These are phyloP conservation scores for Candida nonsorbophila DNA, from an alignment of 805 yeast genomes.

Conservation along the genomic window DNA sequence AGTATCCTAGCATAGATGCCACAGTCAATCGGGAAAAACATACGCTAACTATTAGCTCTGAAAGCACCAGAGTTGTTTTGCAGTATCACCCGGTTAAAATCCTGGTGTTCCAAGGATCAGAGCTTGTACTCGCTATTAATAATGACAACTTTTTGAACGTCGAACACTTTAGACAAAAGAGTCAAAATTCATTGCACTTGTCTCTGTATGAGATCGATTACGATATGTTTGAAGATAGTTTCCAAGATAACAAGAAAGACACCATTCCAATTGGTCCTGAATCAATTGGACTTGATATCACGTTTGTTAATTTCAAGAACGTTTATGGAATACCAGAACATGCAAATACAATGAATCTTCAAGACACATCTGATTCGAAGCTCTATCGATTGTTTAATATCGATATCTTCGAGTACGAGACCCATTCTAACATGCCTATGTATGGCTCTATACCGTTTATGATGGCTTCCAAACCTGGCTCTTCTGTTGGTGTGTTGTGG, in stretches of 20 bases:
- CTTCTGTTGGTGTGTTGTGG: conserved; percentile 83
- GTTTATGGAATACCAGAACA: conserved; percentile 98
- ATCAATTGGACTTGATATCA: conserved; percentile 74
- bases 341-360: conserved; percentile 71
- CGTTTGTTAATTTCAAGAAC: conserved; percentile 52
- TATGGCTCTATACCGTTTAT: conserved; percentile 92
- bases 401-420: conserved; percentile 91
- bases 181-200: conserved; percentile 24
- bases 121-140: conserved; percentile 54
- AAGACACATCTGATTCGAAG: conserved; percentile 57
- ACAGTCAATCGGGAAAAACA: background rate
- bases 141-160: conserved; percentile 65
- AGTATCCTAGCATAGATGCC: background rate
- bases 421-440: conserved; percentile 81
- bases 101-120: conserved; percentile 37
- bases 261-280: conserved; percentile 81
- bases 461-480: conserved; percentile 55
- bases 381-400: conserved; percentile 80
- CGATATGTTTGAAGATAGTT: conserved; percentile 67
- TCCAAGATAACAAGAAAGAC: conserved; percentile 63
- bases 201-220: conserved; percentile 58
- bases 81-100: conserved; percentile 41
- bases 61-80: conserved; percentile 35
- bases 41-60: background rate
- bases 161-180: conserved; percentile 66